Evolutionary conservation across 352 stramenopile genomes (phyloP).

Genomic region (Phytophthora lateralis): DNA sequence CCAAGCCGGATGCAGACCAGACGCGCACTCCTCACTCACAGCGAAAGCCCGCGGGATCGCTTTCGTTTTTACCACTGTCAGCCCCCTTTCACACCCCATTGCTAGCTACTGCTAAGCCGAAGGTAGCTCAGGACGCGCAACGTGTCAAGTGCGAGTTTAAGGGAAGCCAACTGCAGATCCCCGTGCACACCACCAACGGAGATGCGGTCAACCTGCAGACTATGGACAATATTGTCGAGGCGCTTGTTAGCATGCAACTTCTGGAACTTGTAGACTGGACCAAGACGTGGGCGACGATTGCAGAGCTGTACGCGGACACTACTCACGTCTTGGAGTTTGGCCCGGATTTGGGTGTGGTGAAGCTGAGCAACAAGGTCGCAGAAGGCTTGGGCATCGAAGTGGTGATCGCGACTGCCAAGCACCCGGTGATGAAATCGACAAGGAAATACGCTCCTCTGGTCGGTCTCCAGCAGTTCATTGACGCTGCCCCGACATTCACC

Average conservation of each 20-base stretch:
- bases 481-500: constrained; percentile 14
- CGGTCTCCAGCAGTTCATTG: constrained; percentile 51
- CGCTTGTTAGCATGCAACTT: constrained; percentile 71
- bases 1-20: constrained; percentile 64
- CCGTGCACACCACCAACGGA: constrained; percentile 65
- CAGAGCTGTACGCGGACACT: constrained; percentile 36
- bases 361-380: constrained; percentile 43
- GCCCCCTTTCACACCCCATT: constrained; percentile 81
- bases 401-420: constrained; percentile 54
- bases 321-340: constrained; percentile 86
- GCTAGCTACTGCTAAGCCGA: constrained; percentile 44
- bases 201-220: constrained; percentile 63
- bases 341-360: constrained; percentile 56
- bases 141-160: constrained; percentile 48
- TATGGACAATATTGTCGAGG: constrained; percentile 49
- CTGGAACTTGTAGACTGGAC: constrained; percentile 66
- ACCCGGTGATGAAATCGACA: constrained; percentile 36
- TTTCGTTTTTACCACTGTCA: constrained; percentile 66
- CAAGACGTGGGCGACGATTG: constrained; percentile 49
- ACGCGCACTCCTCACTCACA: constrained; percentile 79
- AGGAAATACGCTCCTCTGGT: constrained; percentile 36
- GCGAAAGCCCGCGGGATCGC: constrained; percentile 69
- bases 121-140: constrained; percentile 55
- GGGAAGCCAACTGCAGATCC: constrained; percentile 62
- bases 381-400: constrained; percentile 66